Base-by-base conservation (phyloP, 2,329 filamentous ascomycete species). In the Colletotrichum limetticola region DNA sequence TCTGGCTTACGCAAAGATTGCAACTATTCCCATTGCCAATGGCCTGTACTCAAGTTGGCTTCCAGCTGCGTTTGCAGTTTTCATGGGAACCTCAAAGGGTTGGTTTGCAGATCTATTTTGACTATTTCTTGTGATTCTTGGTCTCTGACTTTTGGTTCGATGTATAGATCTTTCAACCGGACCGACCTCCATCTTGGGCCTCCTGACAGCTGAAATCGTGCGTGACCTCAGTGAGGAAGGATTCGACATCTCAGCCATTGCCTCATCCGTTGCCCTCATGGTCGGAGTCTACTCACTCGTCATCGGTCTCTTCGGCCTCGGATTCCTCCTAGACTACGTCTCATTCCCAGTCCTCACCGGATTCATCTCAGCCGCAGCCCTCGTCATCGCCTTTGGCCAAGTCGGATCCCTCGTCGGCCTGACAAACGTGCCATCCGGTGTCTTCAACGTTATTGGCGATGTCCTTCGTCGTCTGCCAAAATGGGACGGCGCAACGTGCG, bases 251-350 rank as follows among this genome's bases (percentile, higher is more conserved):
- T 82, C 84, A 28, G 79, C 83, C 24, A 89, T 92, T 42, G 89
- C 91, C 2, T 89, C 89, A 0, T 90, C 90, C 11, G 86, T 92
- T 1, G 89, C 91, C 12, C 87, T 92, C 77, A 89, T 91, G 81
- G 90, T 92, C 74, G 91, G 91, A 0, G 83, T 91, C 4, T 91
- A 90, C 76, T 85, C 87, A 16, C 85, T 92, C 28, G 83, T 86
- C 14, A 82, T 93, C 2, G 91, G 91, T 0, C 83, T 92, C 1
- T 83, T 92, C 46, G 91, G 90, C 59, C 86, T 92, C 3, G 91
- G 91, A 1, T 93, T 91, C 78, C 83, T 92, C 5, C 85, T 93
- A n/a, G 90, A 93, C 74, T 92, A 92, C 76, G 89, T 93, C 75
- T 92, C 91, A 0, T 85, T 91, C 1, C 91, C 91, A 0, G 89